Evolutionary conservation across 2,329 filamentous ascomycete genomes (phyloP).

Genomic region (Stylonectria norvegica): DNA sequence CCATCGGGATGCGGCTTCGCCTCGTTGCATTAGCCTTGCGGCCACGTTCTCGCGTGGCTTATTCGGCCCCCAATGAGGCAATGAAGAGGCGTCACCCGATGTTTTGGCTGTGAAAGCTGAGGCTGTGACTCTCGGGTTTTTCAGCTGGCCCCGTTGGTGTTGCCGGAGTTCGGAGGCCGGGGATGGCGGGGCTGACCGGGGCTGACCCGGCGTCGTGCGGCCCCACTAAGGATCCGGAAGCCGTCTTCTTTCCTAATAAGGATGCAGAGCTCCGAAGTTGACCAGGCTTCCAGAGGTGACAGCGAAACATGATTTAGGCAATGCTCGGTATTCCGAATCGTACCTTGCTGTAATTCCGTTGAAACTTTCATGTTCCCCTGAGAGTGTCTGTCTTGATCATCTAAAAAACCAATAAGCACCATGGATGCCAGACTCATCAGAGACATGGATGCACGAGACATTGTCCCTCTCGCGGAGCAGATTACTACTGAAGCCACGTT

Average conservation of each 20-base stretch:
- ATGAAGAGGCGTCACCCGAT: too few species aligned
- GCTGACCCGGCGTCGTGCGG: conserved; percentile 1
- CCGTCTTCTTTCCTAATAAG: conserved; percentile 9
- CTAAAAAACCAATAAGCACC: too few species aligned
- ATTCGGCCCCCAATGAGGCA: not conserved
- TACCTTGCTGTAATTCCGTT: too few species aligned
- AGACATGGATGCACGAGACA: conserved; percentile 12
- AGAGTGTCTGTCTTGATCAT: too few species aligned
- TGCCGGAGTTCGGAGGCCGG: conserved; percentile 11
- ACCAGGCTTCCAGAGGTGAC: too few species aligned
- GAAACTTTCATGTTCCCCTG: too few species aligned
- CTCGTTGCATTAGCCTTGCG: conserved; percentile 2
- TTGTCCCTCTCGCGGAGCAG: conserved; percentile 6
- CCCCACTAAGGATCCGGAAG: conserved; percentile 2
- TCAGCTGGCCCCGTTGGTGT: not conserved
- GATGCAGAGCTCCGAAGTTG: too few species aligned
- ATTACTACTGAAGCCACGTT: conserved; percentile 10
- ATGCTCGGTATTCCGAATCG: too few species aligned
- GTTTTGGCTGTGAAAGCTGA: not conserved
- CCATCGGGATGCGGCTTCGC: not conserved
- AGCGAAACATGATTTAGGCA: too few species aligned
- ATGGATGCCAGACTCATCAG: too few species aligned
- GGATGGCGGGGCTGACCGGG: not conserved
- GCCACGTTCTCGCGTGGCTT: conserved; percentile 8
- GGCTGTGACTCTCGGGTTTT: not conserved